Conservation (phyloP, 805 yeast genomes). For the Huiozyma sinensis region DNA sequence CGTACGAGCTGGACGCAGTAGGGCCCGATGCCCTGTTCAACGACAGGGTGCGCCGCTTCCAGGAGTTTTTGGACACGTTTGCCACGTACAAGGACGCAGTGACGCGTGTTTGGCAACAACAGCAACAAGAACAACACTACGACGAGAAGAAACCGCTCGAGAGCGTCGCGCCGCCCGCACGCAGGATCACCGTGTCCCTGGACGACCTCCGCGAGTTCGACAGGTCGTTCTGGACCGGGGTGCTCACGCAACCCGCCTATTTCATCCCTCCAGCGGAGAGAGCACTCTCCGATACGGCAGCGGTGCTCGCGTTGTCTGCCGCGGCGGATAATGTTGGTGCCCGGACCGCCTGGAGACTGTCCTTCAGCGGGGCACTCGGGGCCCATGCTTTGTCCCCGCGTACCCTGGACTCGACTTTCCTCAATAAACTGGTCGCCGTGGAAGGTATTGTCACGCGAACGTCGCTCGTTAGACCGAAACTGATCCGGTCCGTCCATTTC, state of each 20-base stretch:
- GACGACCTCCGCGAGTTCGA: slow-evolving; percentile 87
- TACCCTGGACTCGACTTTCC: slow-evolving; percentile 62
- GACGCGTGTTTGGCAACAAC: slow-evolving; percentile 39
- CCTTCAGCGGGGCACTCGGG: slow-evolving; percentile 88
- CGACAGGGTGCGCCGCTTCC: slow-evolving; percentile 81
- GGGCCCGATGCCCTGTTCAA: slow-evolving; percentile 44
- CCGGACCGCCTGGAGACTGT: slow-evolving; percentile 51
- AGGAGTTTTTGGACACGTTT: slow-evolving; percentile 61
- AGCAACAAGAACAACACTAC: slow-evolving; percentile 33
- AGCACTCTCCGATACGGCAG: slow-evolving; percentile 72
- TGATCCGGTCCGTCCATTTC: slow-evolving; percentile 84
- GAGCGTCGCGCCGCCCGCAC: slow-evolving; percentile 12
- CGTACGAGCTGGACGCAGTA: slow-evolving; percentile 8
- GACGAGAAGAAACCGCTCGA: slow-evolving; percentile 26
- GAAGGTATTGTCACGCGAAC: slow-evolving; percentile 96
- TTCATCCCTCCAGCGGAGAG: slow-evolving; percentile 81
- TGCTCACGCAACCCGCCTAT: slow-evolving; percentile 69
- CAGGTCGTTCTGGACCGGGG: slow-evolving; percentile 63
- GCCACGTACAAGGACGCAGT: slow-evolving; percentile 27
- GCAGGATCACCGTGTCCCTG: slow-evolving; percentile 59
- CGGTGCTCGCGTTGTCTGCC: slow-evolving; percentile 38
- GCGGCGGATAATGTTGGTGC: slow-evolving; percentile 30
- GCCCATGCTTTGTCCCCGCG: slow-evolving; percentile 80
- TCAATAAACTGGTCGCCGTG: slow-evolving; percentile 74
- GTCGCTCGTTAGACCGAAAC: slow-evolving; percentile 86